Evolutionary conservation across 345 rosid genomes (phyloP).

Genomic region (Eucalyptus pauciflora): DNA sequence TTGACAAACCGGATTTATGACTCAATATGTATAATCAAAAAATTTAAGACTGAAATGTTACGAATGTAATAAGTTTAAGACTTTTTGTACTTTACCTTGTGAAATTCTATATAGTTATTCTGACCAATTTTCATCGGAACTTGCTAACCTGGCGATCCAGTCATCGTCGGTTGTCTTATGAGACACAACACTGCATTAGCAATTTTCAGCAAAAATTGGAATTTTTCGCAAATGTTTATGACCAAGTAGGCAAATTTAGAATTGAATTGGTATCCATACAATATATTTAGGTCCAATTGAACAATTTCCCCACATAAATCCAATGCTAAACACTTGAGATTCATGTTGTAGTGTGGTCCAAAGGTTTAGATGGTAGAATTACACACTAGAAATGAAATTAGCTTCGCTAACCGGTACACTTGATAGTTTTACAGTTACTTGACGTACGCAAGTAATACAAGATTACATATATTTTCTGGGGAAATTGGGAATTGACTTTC

Average conservation of each 20-base stretch:
- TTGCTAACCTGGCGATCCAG: fast-evolving
- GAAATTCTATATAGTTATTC: too few relatives aligned
- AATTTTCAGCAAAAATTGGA: too few relatives aligned
- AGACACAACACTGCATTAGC: too few relatives aligned
- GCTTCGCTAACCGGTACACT: background rate
- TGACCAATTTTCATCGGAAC: background rate
- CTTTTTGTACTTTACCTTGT: too few relatives aligned
- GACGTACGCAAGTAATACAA: background rate
- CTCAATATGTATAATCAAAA: background rate
- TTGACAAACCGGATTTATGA: fast-evolving
- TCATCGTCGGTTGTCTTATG: background rate
- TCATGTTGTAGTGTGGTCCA: background rate
- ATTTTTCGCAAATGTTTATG: background rate
- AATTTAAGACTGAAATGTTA: too few relatives aligned
- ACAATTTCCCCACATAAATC: background rate
- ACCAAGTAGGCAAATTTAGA: too few relatives aligned
- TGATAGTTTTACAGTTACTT: background rate
- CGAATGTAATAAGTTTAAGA: too few relatives aligned
- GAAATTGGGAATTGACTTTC: too few relatives aligned
- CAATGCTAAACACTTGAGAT: background rate
- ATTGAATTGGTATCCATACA: too few relatives aligned
- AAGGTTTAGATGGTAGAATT: background rate
- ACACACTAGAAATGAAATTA: background rate
- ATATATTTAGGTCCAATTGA: background rate
- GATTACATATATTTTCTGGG: too few relatives aligned